phyloP scores from a whole-genome alignment of 2,329 filamentous ascomycete species.

The Akanthomyces uredinophilus region DNA sequence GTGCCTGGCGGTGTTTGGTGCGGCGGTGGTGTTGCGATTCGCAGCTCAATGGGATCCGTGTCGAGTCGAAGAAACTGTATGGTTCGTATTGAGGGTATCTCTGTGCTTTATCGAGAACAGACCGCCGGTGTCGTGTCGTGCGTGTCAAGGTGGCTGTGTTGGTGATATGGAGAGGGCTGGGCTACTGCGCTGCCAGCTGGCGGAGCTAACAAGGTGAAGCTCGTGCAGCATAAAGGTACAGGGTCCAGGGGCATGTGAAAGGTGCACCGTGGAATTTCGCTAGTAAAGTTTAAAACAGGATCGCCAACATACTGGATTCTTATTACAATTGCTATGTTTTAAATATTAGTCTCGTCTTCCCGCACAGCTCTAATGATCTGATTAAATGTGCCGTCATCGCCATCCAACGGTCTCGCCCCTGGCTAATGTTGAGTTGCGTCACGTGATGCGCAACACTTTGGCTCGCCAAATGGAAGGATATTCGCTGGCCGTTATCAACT shows the following conservation, averaged over 20 bases:
- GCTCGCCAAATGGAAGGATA: too few species aligned
- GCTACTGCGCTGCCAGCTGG: neutral
- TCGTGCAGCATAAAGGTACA: neutral
- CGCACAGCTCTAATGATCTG: neutral
- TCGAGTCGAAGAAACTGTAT: neutral
- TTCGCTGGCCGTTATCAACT: neutral
- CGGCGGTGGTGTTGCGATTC: neutral
- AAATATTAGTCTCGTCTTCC: neutral
- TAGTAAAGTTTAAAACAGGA: neutral
- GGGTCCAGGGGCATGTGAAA: neutral
- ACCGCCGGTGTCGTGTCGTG: neutral
- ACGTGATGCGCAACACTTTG: neutral
- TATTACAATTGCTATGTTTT: neutral
- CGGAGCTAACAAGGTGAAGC: conserved; percentile 12
- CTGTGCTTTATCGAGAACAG: neutral
- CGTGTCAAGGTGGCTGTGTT: conserved; percentile 4
- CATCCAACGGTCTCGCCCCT: neutral
- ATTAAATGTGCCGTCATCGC: neutral
- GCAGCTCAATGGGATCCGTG: neutral
- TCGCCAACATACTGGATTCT: neutral
- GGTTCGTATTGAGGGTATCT: neutral
- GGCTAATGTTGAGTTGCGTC: neutral
- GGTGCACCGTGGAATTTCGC: neutral
- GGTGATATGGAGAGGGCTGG: conserved; percentile 9
- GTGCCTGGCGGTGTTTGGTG: conserved; percentile 2